Percentiles rank a stretch among this genome's conserved stretches.
These are phyloP conservation scores for Sarocladiaceae sp. DNA, from an alignment of 2,329 filamentous ascomycete genomes.

Conservation along the genomic window DNA sequence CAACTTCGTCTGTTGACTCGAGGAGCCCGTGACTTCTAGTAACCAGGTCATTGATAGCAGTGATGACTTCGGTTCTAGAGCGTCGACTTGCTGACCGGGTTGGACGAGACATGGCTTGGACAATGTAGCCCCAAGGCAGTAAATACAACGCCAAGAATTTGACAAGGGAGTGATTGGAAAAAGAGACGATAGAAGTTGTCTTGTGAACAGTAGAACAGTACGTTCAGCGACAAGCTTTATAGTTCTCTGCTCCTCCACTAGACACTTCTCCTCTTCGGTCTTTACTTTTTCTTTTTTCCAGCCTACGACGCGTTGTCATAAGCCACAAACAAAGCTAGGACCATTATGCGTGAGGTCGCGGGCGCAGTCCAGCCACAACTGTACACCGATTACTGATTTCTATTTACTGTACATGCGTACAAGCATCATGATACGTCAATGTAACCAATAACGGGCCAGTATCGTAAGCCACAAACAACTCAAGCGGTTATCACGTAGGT, in stretches of 20 bases:
- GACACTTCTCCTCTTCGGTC: not conserved
- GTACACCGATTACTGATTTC: not conserved
- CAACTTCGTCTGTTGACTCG: not conserved
- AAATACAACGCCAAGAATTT: not conserved
- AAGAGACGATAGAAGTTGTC: not conserved
- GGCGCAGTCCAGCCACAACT: not conserved
- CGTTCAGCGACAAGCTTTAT: not conserved
- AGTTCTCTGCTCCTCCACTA: not conserved
- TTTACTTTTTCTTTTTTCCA: not conserved
- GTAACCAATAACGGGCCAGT: too few relatives aligned
- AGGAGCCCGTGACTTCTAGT: not conserved
- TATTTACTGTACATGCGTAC: not conserved
- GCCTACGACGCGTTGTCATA: not conserved
- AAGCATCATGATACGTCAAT: too few relatives aligned
- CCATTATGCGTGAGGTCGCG: not conserved
- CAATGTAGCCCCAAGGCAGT: not conserved
- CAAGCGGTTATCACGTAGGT: too few relatives aligned
- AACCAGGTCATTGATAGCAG: not conserved
- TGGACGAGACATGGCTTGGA: not conserved
- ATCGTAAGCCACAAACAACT: too few relatives aligned
- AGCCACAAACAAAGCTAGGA: not conserved
- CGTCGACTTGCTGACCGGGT: not conserved
- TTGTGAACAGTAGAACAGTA: not conserved
- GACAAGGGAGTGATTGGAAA: not conserved
- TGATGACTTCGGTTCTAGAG: not conserved